Base-by-base conservation (phyloP, 306 rosid genomes). In the Cucurbita argyrosperma region DNA sequence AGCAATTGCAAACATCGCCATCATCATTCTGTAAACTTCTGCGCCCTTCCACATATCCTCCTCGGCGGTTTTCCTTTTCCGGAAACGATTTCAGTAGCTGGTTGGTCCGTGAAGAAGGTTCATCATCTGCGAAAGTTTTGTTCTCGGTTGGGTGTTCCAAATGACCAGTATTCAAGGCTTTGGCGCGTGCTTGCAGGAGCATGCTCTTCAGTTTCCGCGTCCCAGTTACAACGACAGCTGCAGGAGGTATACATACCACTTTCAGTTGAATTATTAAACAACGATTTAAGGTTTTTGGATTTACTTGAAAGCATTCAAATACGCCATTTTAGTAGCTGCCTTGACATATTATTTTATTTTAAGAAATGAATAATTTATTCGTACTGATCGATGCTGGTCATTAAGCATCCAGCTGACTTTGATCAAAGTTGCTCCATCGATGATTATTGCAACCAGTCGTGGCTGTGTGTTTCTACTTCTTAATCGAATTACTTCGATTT, bases 201-300 rank as follows among this genome's bases (percentile, higher is more conserved):
- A 80, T 40, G n/a, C 67, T 78, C 77, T 84, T 73, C 88, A 83
- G 62, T 58, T 83, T 76, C 85, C 79, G 79, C 83, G 83, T 77
- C 82, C 84, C 76, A 63, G 54, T 59, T 62, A 43, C 45, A 68
- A 74, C 49, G 81, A 80, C 39, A 40, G 47, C 66, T 77, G 50
- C 77, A 87, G 50, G 54, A 82, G 91, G 92, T 89, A 67, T 35
- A 71, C 39, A 39, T 52, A 30, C 10, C 50, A 12, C 0, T 21
- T 11, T 64, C 46, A 35, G 55, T 75, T n/a, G 58, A 11, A 26
- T 46, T 23, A 30, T 64, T 76, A 66, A 35, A 26, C 76, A 69
- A 14, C 35, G 18, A 11, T 57, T 54, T 61, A 18, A 39, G 26
- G 30, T 43, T 12, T 47, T 45, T 21, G 39, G 55, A 23, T 68